phyloP scores from a whole-genome alignment of 2,329 filamentous ascomycete species.

The Fusarium sp. region DNA sequence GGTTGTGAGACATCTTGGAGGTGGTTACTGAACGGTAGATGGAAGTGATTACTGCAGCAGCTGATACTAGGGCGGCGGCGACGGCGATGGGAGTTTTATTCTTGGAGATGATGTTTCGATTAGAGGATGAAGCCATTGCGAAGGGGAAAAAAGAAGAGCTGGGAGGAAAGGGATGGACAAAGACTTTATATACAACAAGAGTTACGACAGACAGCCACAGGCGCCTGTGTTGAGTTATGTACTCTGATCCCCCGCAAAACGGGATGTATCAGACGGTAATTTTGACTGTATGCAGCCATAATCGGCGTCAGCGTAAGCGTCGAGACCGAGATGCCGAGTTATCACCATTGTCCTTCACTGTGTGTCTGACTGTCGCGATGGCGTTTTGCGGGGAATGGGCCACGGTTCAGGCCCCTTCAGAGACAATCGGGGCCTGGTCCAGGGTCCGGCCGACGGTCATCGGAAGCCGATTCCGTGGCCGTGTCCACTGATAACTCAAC shows the following conservation, averaged over 20 bases:
- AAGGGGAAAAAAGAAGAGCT: not conserved
- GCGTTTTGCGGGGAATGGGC: slow-evolving; percentile 29
- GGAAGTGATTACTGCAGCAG: slow-evolving; percentile 35
- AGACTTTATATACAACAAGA: slow-evolving; percentile 14
- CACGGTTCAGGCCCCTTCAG: not conserved
- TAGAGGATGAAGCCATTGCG: slow-evolving; percentile 27
- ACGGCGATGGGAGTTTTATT: slow-evolving; percentile 35
- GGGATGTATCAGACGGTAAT: slow-evolving; percentile 9
- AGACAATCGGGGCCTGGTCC: not conserved
- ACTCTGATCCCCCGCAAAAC: slow-evolving; percentile 21
- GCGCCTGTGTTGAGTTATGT: slow-evolving; percentile 10
- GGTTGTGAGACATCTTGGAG: slow-evolving; percentile 41
- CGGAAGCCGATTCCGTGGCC: slow-evolving; percentile 23
- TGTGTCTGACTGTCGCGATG: slow-evolving; percentile 3
- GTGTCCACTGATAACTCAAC: slow-evolving; percentile 19
- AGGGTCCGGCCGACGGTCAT: slow-evolving; percentile 19
- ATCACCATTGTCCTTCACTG: slow-evolving; percentile 32
- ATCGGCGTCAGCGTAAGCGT: slow-evolving; percentile 15
- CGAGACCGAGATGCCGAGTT: slow-evolving; percentile 42
- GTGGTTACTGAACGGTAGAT: slow-evolving; percentile 26
- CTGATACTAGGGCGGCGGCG: slow-evolving; percentile 38
- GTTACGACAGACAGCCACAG: not conserved
- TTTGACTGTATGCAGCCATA: slow-evolving; percentile 24
- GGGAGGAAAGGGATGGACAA: not conserved
- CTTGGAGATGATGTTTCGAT: slow-evolving; percentile 27